These are phyloP conservation scores for Daldinia vernicosa DNA, from an alignment of 495 filamentous ascomycete genomes.

Conservation along the genomic window DNA sequence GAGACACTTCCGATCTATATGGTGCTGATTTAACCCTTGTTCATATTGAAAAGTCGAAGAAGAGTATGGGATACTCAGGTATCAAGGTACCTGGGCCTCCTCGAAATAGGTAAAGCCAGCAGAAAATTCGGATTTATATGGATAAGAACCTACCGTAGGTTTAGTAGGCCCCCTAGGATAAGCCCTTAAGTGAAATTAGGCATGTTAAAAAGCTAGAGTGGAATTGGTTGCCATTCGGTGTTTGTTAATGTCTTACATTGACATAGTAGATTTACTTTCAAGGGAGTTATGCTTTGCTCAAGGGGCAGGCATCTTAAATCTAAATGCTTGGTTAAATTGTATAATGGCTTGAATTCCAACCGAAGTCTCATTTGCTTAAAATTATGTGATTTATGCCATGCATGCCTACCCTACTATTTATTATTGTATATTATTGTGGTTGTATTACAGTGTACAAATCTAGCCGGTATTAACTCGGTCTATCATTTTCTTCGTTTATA, in stretches of 20 bases:
- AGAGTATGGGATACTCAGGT: too few species aligned
- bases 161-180: background rate
- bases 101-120: background rate
- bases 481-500: too few species aligned
- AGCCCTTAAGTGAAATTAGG: background rate
- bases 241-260: background rate
- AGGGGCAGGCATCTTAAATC: background rate
- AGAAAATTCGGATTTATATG: background rate
- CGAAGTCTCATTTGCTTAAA: background rate
- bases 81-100: background rate
- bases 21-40: background rate
- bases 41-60: background rate
- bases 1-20: background rate
- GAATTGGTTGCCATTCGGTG: background rate
- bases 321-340: background rate
- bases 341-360: background rate
- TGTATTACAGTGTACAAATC: background rate
- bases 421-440: background rate
- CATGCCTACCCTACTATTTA: background rate
- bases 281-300: background rate
- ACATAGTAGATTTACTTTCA: background rate
- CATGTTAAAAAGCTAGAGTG: background rate
- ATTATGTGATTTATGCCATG: background rate
- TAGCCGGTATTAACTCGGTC: background rate
- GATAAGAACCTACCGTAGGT: background rate